phyloP scores from a whole-genome alignment of 2,329 filamentous ascomycete genomes.

The Metarhizium album region DNA sequence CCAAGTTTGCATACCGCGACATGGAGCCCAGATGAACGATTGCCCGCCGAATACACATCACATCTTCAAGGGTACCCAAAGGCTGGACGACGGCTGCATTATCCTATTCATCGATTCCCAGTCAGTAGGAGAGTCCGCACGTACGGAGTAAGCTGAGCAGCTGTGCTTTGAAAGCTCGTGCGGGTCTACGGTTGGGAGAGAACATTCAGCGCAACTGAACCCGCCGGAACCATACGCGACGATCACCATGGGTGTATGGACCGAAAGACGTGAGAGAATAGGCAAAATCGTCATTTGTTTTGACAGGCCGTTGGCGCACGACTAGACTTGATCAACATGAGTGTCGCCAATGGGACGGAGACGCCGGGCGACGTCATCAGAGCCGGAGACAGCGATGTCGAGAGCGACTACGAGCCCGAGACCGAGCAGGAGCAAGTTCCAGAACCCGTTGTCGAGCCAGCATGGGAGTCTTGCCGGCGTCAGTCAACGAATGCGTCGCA shows the following conservation, averaged over 20 bases:
- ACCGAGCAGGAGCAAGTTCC: neutral
- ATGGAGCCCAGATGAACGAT: neutral
- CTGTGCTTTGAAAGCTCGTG: too few species aligned
- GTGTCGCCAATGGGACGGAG: neutral
- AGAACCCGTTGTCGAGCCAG: too few species aligned
- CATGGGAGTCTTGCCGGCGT: too few species aligned
- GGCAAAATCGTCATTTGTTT: neutral
- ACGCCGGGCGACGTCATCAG: conserved; percentile 3
- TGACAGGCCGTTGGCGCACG: too few species aligned
- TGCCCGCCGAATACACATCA: neutral
- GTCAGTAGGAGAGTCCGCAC: neutral
- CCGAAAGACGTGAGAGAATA: neutral
- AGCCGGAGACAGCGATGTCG: conserved; percentile 2
- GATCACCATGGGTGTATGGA: neutral
- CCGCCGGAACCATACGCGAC: neutral
- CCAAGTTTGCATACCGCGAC: neutral
- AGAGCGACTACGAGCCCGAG: conserved; percentile 3
- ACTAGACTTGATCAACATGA: neutral
- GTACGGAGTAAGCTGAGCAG: too few species aligned
- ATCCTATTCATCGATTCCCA: too few species aligned
- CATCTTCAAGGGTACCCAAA: neutral
- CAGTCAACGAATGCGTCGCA: neutral
- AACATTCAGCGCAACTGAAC: neutral
- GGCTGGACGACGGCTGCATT: neutral
- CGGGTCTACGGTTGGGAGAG: too few species aligned